Evolutionary conservation across 345 rosid species (phyloP), one percentile per base, ranked within the genome.

Genomic region (Melaleuca quinquenervia): DNA sequence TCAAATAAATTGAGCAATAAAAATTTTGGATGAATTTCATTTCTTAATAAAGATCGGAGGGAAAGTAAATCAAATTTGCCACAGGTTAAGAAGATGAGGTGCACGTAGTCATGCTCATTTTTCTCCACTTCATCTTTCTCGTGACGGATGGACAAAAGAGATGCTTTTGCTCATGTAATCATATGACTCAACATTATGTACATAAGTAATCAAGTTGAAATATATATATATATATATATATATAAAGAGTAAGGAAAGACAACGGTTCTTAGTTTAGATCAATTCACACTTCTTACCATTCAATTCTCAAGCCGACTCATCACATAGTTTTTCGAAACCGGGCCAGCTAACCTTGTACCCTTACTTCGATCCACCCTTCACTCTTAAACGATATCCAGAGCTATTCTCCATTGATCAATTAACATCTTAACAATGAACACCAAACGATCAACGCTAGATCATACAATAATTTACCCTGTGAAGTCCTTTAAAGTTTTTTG

Each of bases 1-100:
- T 70, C 26, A 36, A 70, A 12, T 70, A 70, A 1, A 21, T 7
- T 1, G 7, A 70, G 18, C 26, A 70, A 2, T 70, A 0, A 13
- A 7, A 70, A 70, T 36, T 36, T 70, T 1, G 3, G 1, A 20
- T 70, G 1, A 18, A 18, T 36, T 5, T 36, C 6, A 70, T 70
- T 20, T 70, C 13, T 36, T 0, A 8, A 0, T 32, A 36, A 2
- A 70, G 48, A 36, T 70, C 0, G 24, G 26, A 18, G 14, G 41
- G 26, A 48, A 8, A 4, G 2, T 27, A 32, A 36, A 8, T 6
- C 3, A 32, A 70, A 70, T 8, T 22, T 70, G 12, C 13, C 48
- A 18, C 32, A 1, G 32, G 78, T 64, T 11, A 64, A 64, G n/a
- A 58, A 58, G 70, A 58, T n/a, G 18, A 27, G 18, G n/a, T n/a